Evolutionary conservation across 177 flowering plant genomes (phyloP).

Genomic region (Tripterygium wilfordii): DNA sequence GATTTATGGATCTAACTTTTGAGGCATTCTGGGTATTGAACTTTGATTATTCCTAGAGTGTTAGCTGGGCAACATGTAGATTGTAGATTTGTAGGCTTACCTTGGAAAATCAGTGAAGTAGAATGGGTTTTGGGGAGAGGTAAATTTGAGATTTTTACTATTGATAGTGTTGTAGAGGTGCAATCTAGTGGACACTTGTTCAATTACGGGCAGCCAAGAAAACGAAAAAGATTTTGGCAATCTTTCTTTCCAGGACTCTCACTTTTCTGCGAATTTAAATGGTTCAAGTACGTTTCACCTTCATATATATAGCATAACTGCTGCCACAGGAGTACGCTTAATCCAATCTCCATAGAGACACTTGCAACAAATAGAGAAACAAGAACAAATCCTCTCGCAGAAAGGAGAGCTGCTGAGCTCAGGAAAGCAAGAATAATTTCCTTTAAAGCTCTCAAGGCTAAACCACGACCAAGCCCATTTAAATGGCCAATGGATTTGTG

Average conservation of each 20-base stretch:
- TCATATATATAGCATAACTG: constrained; percentile 72
- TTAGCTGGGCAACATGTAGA: too few species aligned
- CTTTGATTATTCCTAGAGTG: too few species aligned
- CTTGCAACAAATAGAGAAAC: constrained; percentile 73
- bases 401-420: constrained; percentile 39
- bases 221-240: constrained; percentile 56
- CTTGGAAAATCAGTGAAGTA: too few species aligned
- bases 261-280: constrained; percentile 37
- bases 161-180: too few species aligned
- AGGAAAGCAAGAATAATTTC: constrained; percentile 41
- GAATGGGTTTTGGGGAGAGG: too few species aligned
- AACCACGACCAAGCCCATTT: constrained; percentile 5
- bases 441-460: constrained; percentile 23
- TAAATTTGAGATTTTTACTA: too few species aligned
- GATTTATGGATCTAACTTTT: too few species aligned
- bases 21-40: too few species aligned
- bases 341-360: constrained; percentile 59
- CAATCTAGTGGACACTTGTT: too few species aligned
- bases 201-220: constrained; percentile 68
- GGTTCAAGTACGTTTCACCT: constrained; percentile 71
- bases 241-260: constrained; percentile 35
- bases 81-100: too few species aligned
- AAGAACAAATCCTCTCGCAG: constrained; percentile 68
- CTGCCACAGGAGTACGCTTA: constrained; percentile 77
- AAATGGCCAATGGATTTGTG: constrained; percentile 11